Conservation (phyloP, 2,329 filamentous ascomycete genomes). For the Nannizzia gypsea region DNA sequence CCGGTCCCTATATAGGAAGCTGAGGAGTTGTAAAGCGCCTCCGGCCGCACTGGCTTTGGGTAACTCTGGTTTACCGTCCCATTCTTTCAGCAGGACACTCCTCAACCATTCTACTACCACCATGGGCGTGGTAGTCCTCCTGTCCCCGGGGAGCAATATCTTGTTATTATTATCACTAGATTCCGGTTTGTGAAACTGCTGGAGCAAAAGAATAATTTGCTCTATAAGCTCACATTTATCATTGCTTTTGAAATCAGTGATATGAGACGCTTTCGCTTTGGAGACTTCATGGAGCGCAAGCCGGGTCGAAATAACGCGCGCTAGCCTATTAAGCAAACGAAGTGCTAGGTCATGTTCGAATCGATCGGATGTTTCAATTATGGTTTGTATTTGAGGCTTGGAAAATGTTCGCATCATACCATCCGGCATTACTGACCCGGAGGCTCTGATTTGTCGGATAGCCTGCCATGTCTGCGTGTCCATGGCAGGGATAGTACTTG, state of each 20-base stretch:
- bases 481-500: conserved; percentile 27
- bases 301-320: conserved; percentile 39
- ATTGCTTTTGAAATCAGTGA: conserved; percentile 20
- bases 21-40: conserved; percentile 62
- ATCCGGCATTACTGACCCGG: conserved; percentile 29
- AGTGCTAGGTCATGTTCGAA: conserved; percentile 43
- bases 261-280: conserved; percentile 24
- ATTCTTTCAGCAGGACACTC: conserved; percentile 63
- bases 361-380: conserved; percentile 31
- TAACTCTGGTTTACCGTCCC: conserved; percentile 65
- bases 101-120: conserved; percentile 38
- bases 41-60: conserved; percentile 60
- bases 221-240: conserved; percentile 25
- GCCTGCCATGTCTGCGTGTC: conserved; percentile 28
- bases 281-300: conserved; percentile 40
- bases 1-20: conserved; percentile 60
- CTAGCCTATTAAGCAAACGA: conserved; percentile 39
- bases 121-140: conserved; percentile 21
- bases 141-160: conserved; percentile 4
- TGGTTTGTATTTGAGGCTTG: conserved; percentile 19
- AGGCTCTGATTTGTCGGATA: conserved; percentile 33
- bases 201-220: conserved; percentile 24
- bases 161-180: background rate
- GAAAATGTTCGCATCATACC: conserved; percentile 27
- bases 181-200: background rate